Evolutionary conservation across 2,329 filamentous ascomycete genomes (phyloP), one percentile per base, ranked within the genome.

Genomic region (Fulvia fulva): DNA sequence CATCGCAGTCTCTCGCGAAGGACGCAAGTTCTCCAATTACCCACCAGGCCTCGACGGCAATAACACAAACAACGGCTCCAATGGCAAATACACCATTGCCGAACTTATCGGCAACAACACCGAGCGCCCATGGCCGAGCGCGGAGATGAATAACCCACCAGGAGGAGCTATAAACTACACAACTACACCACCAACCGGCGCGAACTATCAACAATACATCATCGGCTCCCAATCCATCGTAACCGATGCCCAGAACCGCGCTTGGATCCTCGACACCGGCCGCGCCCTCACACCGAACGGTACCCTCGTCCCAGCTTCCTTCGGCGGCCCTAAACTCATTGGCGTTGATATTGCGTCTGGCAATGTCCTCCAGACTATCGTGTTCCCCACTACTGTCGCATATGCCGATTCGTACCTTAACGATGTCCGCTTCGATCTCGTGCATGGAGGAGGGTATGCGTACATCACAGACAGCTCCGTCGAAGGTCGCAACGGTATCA

Each of bases 241-340:
- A 11, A 73, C 82, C 19, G 80, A 83, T 60, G 63, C 79, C 0
- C 66, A 70, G 2, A 78, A 83, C 65, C 75, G 78, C 6, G 73
- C 82, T 21, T 82, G 80, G 80, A 77, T 83, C 53, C 74, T 83
- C 7, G 81, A 83, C 61, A 82, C 80, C 2, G 80, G 80, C 8
- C 74, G 80, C 22, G 75, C 75, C 1, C 66, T 73, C n/a, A 73
- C 73, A 4, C 63, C 67, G 0, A 73, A 80, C 46, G 77, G 77
- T 4, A 76, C 74, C 0, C 74, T 81, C 11, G 72, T 81, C 9
- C 65, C 68, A 0, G 74, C 80, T 0, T 69, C 73, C 0, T 73
- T 74, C 26, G 80, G 80, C 34, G 80, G 81, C 0, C 78, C 80
- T 0, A 83, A 83, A 61, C 71, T 83, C 9, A 62, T 83, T 9